These are phyloP conservation scores for Mortierella sp. DNA, from an alignment of 371 early-diverging fungal genomes.

Conservation along the genomic window DNA sequence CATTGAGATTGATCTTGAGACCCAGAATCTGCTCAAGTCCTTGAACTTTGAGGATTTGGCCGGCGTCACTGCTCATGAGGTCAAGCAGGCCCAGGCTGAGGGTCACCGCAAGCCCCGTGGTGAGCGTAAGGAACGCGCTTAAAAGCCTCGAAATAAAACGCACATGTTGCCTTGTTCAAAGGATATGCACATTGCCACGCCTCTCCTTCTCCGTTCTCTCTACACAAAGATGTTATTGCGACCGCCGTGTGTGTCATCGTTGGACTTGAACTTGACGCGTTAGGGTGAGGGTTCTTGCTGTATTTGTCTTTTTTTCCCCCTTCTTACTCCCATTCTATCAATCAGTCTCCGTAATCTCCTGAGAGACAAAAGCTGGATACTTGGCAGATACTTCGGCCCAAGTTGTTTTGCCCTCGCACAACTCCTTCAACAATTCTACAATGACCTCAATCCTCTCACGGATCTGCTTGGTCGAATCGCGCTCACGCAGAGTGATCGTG, in stretches of 20 bases:
- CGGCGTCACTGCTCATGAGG: slow-evolving; percentile 71
- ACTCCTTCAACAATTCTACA: slow-evolving; percentile 74
- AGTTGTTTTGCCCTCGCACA: slow-evolving; percentile 71
- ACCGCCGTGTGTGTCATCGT: too few relatives aligned
- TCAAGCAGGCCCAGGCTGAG: slow-evolving; percentile 45
- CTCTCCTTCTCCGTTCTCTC: too few relatives aligned
- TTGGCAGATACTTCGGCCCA: slow-evolving; percentile 74
- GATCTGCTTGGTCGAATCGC: slow-evolving; percentile 98
- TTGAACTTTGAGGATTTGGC: slow-evolving; percentile 91
- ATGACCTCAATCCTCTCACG: slow-evolving; percentile 83
- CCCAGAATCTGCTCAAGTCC: slow-evolving; percentile 95
- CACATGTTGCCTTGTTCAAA: not conserved
- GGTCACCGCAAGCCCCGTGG: slow-evolving; percentile 47
- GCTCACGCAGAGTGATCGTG: slow-evolving; percentile 97
- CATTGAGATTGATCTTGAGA: slow-evolving; percentile 97
- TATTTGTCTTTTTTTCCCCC: too few relatives aligned
- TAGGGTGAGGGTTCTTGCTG: too few relatives aligned
- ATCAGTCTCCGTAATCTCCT: slow-evolving; percentile 55
- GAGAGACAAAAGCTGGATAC: slow-evolving; percentile 67
- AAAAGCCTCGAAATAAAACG: slow-evolving; percentile 24
- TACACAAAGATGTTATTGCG: too few relatives aligned
- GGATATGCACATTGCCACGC: not conserved
- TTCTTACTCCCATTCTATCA: too few relatives aligned
- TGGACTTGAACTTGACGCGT: too few relatives aligned
- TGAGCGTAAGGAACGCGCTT: slow-evolving; percentile 45